Base-by-base conservation (phyloP, 2,329 filamentous ascomycete species). In the Xylariaceae sp. region DNA sequence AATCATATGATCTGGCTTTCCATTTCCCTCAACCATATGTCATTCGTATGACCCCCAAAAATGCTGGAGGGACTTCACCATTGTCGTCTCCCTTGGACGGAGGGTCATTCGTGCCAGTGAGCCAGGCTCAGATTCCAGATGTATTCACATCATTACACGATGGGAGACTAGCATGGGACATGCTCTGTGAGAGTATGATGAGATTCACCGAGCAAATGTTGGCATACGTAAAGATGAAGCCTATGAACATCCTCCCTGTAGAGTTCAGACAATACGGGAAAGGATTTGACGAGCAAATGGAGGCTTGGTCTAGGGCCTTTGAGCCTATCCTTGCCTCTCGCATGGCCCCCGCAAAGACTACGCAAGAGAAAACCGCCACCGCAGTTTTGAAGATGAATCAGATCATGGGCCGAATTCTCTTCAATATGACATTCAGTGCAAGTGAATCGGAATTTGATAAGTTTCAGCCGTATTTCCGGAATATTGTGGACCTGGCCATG, bases 1-100 rank as follows among this genome's bases (percentile, higher is more conserved):
- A 85, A 63, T 84, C 81, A 0, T 86, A 86, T 64, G 83, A 85
- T 61, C 81, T 85, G 80, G 83, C 83, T 30, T 86, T 85, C 63
- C 83, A 86, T 65, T 85, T 85, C 55, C 82, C 82, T 1, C 74
- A 81, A 29, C 81, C 82, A 0, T 83, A 78, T 52, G 81, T 85
- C 6, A 80, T 85, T 55, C 75, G 75, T 5, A 71, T 81, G 9
- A 75, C 74, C 1, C 71, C 76, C 56, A 8, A 4, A 5, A 56
- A 70, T 43, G 50, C 60, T 29, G 58, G 62, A 54, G 63, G 71
- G 43, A 64, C 71, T 59, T 59, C 74, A 6, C 59, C 68, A 9
- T 76, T 76, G 2, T 73, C 78, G 1, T 67, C 70, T 2, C 75
- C 77, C 13, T 1, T n/a, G 1, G 74, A 78, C 7, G 69, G 63